Percentiles rank a stretch among this genome's conserved stretches.
These are phyloP conservation scores for Xylaria cubensis DNA, from an alignment of 495 filamentous ascomycete species.

Conservation along the genomic window DNA sequence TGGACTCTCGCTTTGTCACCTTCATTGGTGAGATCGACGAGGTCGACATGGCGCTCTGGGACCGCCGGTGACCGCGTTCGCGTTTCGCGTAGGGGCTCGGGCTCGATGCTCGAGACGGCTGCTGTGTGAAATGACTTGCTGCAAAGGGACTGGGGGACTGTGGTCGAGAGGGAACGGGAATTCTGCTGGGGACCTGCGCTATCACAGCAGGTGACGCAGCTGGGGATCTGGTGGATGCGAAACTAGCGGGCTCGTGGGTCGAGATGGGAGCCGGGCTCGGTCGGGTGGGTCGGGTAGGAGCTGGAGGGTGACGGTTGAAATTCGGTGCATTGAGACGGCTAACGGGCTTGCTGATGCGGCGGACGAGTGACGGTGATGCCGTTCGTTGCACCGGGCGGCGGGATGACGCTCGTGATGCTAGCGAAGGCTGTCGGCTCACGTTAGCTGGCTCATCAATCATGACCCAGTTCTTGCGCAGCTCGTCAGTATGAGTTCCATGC, in stretches of 20 bases:
- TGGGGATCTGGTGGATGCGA: conserved; percentile 52
- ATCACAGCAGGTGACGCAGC: conserved; percentile 33
- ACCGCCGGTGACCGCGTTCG: conserved; percentile 43
- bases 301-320: conserved; percentile 36
- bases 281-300: conserved; percentile 40
- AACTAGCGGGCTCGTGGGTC: conserved; percentile 56
- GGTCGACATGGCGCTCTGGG: conserved; percentile 43
- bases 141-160: conserved; percentile 33
- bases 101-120: conserved; percentile 42
- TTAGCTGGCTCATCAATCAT: conserved; percentile 61
- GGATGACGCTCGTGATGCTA: conserved; percentile 31
- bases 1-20: conserved; percentile 33
- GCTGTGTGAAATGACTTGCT: conserved; percentile 32
- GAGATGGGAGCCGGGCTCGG: conserved; percentile 53
- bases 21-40: conserved; percentile 33
- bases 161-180: conserved; percentile 43
- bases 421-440: conserved; percentile 30
- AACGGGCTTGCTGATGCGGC: conserved; percentile 48
- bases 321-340: conserved; percentile 42
- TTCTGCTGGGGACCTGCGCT: conserved; percentile 45
- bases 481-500: conserved; percentile 49
- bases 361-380: conserved; percentile 34
- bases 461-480: conserved; percentile 74
- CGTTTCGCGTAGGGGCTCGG: conserved; percentile 33
- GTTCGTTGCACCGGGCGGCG: conserved; percentile 24